Percentiles rank a stretch among this genome's conserved stretches.
Evolutionary conservation across 2,329 filamentous ascomycete species (phyloP).

Genomic region (Trichophyton mentagrophytes): DNA sequence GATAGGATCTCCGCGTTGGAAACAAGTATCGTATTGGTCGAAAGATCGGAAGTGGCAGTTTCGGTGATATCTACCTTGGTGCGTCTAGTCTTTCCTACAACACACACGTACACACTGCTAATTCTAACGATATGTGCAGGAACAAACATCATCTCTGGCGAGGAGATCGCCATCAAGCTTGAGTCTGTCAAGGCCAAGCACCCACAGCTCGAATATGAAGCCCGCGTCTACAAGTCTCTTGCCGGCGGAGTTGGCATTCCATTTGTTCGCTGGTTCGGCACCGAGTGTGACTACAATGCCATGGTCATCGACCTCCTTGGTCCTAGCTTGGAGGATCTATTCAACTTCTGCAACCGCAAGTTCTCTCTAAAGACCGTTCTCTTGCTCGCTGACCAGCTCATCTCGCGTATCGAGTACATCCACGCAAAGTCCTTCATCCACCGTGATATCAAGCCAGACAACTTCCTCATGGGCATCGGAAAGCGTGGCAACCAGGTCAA

Average conservation of each 20-base stretch:
- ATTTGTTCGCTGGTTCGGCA: slow-evolving; percentile 98
- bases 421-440: slow-evolving; percentile 99
- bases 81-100: slow-evolving; percentile 19
- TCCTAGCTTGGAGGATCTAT: slow-evolving; percentile 89
- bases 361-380: slow-evolving; percentile 98
- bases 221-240: slow-evolving; percentile 73
- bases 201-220: slow-evolving; percentile 96
- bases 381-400: slow-evolving; percentile 91
- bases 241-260: slow-evolving; percentile 96
- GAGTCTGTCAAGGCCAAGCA: slow-evolving; percentile 99
- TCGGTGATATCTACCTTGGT: slow-evolving; percentile 95
- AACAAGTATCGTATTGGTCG: slow-evolving; percentile 99
- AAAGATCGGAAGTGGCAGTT: slow-evolving; percentile 95
- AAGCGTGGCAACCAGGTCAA: slow-evolving; percentile 99
- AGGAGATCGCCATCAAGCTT: slow-evolving; percentile 99
- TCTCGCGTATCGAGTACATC: slow-evolving; percentile 98
- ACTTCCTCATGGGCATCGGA: slow-evolving; percentile 98
- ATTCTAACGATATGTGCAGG: slow-evolving; percentile 36
- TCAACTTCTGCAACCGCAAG: slow-evolving; percentile 99
- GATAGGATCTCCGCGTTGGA: slow-evolving; percentile 90
- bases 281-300: slow-evolving; percentile 98
- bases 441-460: slow-evolving; percentile 99
- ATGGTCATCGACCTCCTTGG: slow-evolving; percentile 98
- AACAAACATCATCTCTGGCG: slow-evolving; percentile 98
- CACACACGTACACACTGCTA: slow-evolving; percentile 13